These are phyloP conservation scores for Chrysanthemum seticuspe DNA, from an alignment of 129 eudicot species.

Conservation along the genomic window DNA sequence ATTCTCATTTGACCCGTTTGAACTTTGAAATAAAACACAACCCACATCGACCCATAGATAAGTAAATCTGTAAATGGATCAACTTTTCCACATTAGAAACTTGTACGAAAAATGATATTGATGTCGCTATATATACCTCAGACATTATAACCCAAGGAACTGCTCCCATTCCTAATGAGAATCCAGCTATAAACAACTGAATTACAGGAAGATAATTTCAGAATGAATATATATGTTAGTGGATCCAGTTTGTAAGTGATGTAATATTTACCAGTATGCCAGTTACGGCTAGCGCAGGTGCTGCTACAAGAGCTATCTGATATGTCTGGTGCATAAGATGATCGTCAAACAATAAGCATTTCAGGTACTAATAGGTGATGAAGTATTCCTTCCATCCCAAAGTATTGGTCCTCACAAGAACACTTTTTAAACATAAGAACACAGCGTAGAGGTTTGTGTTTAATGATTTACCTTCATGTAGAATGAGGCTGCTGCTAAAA, in stretches of 20 bases:
- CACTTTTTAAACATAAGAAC: neutral
- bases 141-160: slow-evolving; percentile 99
- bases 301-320: slow-evolving; percentile 49
- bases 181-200: slow-evolving; percentile 63
- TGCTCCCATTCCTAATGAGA: slow-evolving; percentile 91
- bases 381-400: neutral
- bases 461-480: slow-evolving; percentile 57
- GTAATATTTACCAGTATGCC: slow-evolving; percentile 70
- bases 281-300: slow-evolving; percentile 70
- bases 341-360: neutral
- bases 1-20: neutral
- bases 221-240: slow-evolving; percentile 11
- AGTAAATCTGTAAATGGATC: neutral
- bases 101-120: neutral
- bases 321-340: slow-evolving; percentile 44
- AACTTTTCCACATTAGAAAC: neutral
- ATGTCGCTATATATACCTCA: slow-evolving; percentile 50
- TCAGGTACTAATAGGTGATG: neutral
- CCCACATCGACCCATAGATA: neutral
- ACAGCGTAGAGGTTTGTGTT: neutral
- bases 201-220: neutral
- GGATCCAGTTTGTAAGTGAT: neutral
- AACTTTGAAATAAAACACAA: neutral
- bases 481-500: slow-evolving; percentile 62
- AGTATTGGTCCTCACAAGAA: no score